Conservation (phyloP, 441 rosid genomes). For the Adansonia rubrostipa region DNA sequence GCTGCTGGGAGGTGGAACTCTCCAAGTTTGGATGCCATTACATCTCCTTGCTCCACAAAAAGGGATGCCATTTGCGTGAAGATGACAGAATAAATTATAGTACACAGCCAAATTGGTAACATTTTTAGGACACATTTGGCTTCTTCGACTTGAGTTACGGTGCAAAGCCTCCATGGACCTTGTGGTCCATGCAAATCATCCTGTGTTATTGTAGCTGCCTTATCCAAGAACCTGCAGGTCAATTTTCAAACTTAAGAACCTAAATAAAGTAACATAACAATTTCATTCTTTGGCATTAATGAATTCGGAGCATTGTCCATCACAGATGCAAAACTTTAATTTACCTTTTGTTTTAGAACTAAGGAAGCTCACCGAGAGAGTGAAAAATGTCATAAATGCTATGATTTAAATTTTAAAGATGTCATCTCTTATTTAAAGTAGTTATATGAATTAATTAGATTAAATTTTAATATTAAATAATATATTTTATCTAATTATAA, state of each 20-base stretch:
- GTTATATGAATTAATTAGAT: too few relatives aligned
- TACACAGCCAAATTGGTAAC: constrained; percentile 89
- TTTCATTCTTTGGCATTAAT: too few relatives aligned
- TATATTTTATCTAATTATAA: too few relatives aligned
- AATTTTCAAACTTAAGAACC: background rate
- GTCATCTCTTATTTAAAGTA: too few relatives aligned
- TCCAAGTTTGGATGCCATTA: constrained; percentile 60
- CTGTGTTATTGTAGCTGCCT: constrained; percentile 83
- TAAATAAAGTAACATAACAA: background rate
- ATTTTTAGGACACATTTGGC: constrained; percentile 85
- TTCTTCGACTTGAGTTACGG: constrained; percentile 90
- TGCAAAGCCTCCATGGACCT: constrained; percentile 78
- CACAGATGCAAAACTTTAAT: too few relatives aligned
- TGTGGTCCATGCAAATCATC: constrained; percentile 38
- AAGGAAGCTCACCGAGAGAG: too few relatives aligned
- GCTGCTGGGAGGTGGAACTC: constrained; percentile 83
- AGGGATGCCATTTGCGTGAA: constrained; percentile 96
- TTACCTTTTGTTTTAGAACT: too few relatives aligned
- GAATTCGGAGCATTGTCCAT: too few relatives aligned
- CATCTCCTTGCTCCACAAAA: constrained; percentile 91
- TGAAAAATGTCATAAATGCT: too few relatives aligned
- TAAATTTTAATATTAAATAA: too few relatives aligned
- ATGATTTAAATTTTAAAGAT: too few relatives aligned
- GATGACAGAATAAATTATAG: constrained; percentile 86
- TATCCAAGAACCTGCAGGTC: constrained; percentile 67